Base-by-base conservation (phyloP, 1,284 basidiomycete genomes). In the Spongiforma sp. region DNA sequence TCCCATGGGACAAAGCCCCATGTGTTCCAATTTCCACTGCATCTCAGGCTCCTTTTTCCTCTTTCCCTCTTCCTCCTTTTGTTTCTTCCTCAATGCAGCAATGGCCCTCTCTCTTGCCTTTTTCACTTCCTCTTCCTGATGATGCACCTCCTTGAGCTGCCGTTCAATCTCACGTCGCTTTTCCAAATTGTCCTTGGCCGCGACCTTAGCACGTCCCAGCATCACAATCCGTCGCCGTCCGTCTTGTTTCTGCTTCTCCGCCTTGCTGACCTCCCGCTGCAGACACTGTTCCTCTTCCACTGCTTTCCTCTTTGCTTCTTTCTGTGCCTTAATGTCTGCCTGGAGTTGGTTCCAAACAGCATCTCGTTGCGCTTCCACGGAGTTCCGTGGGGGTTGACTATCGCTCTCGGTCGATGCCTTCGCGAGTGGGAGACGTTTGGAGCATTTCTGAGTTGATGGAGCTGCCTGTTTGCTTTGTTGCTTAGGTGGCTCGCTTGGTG, bases 1-100 rank as follows among this genome's bases (percentile, higher is more conserved):
- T 14, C 89, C 88, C 7, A 64, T 75, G 1, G 72, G 66, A 69
- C 89, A 90, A 9, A 84, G 71, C 0, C 88, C 88, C 81, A 89
- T 82, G 0, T 67, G 15, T 1, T 79, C 77, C 15, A 90, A 71
- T 65, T 79, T 84, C 43, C 24, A 62, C 69, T 88, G 87, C 5
- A 78, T 80, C 67, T 79, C 73, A 5, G 74, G 76, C 62, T 72
- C 77, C 68, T 80, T 68, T 59, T 73, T 67, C 62, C 70, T 69
- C 66, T 75, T 72, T 70, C 62, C 67, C 24, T 73, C 75, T 65
- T 85, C 80, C 33, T 78, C 80, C 62, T 79, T 69, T 53, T 76
- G 71, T 60, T 75, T 78, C 62, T 73, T 78, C 62, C 73, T 77
- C 55, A 82, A 65, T 21, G 75, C 79, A 24, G 74, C 79, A n/a